Base-by-base conservation (phyloP, 192 early-diverging fungal species). In the Oehlia diaphana region DNA sequence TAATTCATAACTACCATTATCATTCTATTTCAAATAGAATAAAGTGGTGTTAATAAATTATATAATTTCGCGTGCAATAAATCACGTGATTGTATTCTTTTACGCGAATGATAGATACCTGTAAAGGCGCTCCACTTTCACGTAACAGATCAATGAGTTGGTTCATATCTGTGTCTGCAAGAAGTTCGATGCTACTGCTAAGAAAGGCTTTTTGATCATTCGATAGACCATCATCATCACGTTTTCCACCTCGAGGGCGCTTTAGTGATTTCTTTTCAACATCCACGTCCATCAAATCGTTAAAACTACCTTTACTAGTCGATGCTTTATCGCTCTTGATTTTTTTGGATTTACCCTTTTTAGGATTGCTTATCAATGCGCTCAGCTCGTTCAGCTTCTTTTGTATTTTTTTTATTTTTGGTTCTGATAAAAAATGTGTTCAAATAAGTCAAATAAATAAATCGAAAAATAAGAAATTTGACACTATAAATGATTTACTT, bases 151-250 rank as follows among this genome's bases (percentile, higher is more conserved):
- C 84, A 50, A 93, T 90, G 2, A 95, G 91, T n/a, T 86, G 84
- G 23, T 86, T 86, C 26, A 94, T 87, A 77, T 92, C 82, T 2
- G 94, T 92, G 9, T 88, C 88, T 3, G 87, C 77, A 71, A 94
- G 82, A 50, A 83, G 84, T 74, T 87, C 87, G 78, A 95, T 95
- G 33, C 86, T 82, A 64, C 92, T 89, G 73, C 88, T 91, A 21
- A 99, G 88, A 79, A 96, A 95, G 44, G 90, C 90, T 87, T 99
- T 97, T 83, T 96, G 93, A 79, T 96, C 93, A 81, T 94, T 90
- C 1, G 93, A 94, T 28, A 98, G 87, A 63, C 88, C 88, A 0
- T 87, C 84, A 23, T 83, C 50, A 7, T 83, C 83, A 16, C 89
- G 83, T 39, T 86, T 81, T 68, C 81, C 82, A 35, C 73, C 74